A percentile compares a stretch with the other conserved stretches of the same genome.
Conservation (phyloP, 805 yeast genomes). For the Monosporozyma servazzii region DNA sequence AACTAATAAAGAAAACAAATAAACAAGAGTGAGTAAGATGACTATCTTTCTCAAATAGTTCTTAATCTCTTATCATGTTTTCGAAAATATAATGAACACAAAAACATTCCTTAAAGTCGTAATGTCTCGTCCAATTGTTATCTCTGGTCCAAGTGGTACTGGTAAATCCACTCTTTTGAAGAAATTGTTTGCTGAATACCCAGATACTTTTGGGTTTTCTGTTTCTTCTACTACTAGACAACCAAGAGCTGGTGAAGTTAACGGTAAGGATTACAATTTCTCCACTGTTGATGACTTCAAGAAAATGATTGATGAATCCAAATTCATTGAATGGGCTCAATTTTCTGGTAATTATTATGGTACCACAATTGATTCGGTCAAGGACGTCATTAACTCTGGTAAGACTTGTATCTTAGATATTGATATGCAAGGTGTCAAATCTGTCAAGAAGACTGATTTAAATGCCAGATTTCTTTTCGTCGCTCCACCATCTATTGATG, state of each 20-base stretch:
- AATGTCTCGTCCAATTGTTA: conserved; percentile 71
- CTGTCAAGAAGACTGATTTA: conserved; percentile 73
- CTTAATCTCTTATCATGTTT: neutral
- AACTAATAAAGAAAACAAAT: neutral
- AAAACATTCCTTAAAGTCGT: neutral
- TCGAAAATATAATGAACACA: neutral
- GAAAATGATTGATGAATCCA: conserved; percentile 57
- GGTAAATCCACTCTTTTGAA: conserved; percentile 94
- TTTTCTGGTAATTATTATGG: conserved; percentile 98
- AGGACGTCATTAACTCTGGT: conserved; percentile 45
- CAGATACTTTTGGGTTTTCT: conserved; percentile 85
- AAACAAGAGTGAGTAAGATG: neutral
- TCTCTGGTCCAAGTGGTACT: conserved; percentile 94
- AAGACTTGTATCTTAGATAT: conserved; percentile 87
- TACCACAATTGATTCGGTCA: conserved; percentile 78
- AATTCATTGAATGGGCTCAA: conserved; percentile 95
- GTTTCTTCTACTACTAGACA: conserved; percentile 80
- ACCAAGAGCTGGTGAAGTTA: conserved; percentile 85
- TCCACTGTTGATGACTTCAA: conserved; percentile 72
- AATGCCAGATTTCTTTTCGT: conserved; percentile 80
- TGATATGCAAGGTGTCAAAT: conserved; percentile 98
- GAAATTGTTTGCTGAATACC: conserved; percentile 81
- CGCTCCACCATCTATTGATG: conserved; percentile 87
- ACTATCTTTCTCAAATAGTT: neutral
- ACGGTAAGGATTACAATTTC: conserved; percentile 88